Evolutionary conservation across 306 rosid species (phyloP).

Genomic region (Glycine tomentella): DNA sequence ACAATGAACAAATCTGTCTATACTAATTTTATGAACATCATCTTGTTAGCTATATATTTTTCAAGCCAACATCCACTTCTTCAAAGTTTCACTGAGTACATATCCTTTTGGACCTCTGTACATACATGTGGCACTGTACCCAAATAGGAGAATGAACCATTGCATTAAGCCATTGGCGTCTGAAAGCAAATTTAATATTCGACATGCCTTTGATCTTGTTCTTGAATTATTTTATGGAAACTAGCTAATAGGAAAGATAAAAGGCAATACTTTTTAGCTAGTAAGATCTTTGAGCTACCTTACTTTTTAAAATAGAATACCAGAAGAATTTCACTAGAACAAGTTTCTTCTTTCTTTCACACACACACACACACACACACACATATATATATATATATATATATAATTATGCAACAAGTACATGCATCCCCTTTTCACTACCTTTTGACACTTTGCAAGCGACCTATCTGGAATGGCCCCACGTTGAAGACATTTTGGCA

Average conservation of each 20-base stretch:
- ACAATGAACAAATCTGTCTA: not conserved
- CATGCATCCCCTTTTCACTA: constrained; percentile 44
- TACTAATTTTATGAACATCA: not conserved
- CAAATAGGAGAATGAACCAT: constrained; percentile 43
- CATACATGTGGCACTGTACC: constrained; percentile 1
- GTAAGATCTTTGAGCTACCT: not conserved
- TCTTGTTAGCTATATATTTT: constrained; percentile 6
- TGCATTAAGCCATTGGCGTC: constrained; percentile 47
- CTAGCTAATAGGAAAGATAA: constrained; percentile 7
- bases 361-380: too few relatives aligned
- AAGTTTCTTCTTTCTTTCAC: constrained; percentile 30
- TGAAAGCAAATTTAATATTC: constrained; percentile 42
- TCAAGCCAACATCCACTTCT: constrained; percentile 25
- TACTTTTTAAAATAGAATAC: constrained; percentile 11
- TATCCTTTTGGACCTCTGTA: constrained; percentile 14
- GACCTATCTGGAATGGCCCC: constrained; percentile 63
- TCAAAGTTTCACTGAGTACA: constrained; percentile 12
- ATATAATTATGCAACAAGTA: constrained; percentile 27
- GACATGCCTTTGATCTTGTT: constrained; percentile 31
- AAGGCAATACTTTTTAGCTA: constrained; percentile 8
- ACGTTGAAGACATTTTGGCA: constrained; percentile 49
- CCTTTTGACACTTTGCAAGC: constrained; percentile 61
- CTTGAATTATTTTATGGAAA: not conserved
- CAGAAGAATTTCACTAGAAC: constrained; percentile 25
- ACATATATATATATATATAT: too few relatives aligned